A percentile compares a stretch with the other conserved stretches of the same genome.
Evolutionary conservation across 805 yeast species (phyloP).

Genomic region (Candida peoriensis): DNA sequence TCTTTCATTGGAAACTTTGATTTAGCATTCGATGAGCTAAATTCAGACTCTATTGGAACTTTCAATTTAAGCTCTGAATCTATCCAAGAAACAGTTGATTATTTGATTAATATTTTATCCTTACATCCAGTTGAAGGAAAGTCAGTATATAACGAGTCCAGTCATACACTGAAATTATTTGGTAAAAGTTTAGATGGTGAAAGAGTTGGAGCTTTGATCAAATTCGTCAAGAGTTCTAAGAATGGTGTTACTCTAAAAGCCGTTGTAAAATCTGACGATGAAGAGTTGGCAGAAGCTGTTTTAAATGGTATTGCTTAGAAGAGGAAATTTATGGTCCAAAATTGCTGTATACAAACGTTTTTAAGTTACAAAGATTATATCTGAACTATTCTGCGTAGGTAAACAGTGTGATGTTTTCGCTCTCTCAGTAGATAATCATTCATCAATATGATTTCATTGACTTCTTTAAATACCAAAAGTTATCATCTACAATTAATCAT

Average conservation of each 20-base stretch:
- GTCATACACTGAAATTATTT: slow-evolving; percentile 72
- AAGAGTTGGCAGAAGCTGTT: slow-evolving; percentile 44
- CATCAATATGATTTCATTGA: too few relatives aligned
- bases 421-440: too few relatives aligned
- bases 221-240: slow-evolving; percentile 37
- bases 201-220: slow-evolving; percentile 36
- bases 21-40: slow-evolving; percentile 66
- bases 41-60: slow-evolving; percentile 58
- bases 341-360: not conserved
- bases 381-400: too few relatives aligned
- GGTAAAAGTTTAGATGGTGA: slow-evolving; percentile 61
- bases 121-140: slow-evolving; percentile 73
- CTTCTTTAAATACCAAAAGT: too few relatives aligned
- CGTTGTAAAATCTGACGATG: slow-evolving; percentile 36
- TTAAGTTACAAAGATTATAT: too few relatives aligned
- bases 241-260: slow-evolving; percentile 43
- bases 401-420: too few relatives aligned
- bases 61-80: slow-evolving; percentile 49
- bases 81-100: slow-evolving; percentile 53
- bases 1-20: slow-evolving; percentile 74
- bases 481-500: too few relatives aligned
- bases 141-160: slow-evolving; percentile 40
- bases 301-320: slow-evolving; percentile 40
- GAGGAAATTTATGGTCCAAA: not conserved
- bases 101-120: slow-evolving; percentile 47